These are phyloP conservation scores for Chrysoporthe austroafricana DNA, from an alignment of 2,329 filamentous ascomycete genomes.

Conservation along the genomic window DNA sequence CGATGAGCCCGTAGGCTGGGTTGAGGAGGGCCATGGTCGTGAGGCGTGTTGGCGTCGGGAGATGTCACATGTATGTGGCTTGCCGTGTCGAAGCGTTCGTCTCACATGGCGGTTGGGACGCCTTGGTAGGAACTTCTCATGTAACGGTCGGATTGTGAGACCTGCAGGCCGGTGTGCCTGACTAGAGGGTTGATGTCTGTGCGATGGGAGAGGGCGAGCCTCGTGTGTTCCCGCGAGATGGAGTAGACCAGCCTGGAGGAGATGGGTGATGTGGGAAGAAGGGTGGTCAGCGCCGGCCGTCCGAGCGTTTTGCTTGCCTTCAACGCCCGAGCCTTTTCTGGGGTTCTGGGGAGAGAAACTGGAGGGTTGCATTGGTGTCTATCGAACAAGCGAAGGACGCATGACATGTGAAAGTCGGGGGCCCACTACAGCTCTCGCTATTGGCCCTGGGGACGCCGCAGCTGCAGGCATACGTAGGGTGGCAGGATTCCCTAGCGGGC, in stretches of 20 bases:
- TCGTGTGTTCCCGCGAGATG: not conserved
- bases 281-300: not conserved
- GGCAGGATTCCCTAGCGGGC: too few species aligned
- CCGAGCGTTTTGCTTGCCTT: not conserved
- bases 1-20: conserved; percentile 58
- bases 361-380: not conserved
- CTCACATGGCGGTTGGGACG: conserved; percentile 34
- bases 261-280: not conserved
- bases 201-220: not conserved
- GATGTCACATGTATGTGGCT: conserved; percentile 3
- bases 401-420: conserved; percentile 6
- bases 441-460: not conserved
- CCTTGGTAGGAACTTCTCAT: not conserved
- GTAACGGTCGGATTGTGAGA: not conserved
- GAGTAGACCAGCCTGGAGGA: not conserved
- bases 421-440: not conserved
- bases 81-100: conserved; percentile 5
- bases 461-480: too few species aligned
- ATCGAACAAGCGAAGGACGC: not conserved
- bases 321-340: not conserved
- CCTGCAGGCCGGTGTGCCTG: conserved; percentile 2
- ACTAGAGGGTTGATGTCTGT: not conserved
- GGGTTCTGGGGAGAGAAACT: not conserved
- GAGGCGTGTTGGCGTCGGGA: conserved; percentile 9
- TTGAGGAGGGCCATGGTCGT: conserved; percentile 56